These are phyloP conservation scores for Exophiala sp. DNA, from an alignment of 2,329 filamentous ascomycete genomes.

Conservation along the genomic window DNA sequence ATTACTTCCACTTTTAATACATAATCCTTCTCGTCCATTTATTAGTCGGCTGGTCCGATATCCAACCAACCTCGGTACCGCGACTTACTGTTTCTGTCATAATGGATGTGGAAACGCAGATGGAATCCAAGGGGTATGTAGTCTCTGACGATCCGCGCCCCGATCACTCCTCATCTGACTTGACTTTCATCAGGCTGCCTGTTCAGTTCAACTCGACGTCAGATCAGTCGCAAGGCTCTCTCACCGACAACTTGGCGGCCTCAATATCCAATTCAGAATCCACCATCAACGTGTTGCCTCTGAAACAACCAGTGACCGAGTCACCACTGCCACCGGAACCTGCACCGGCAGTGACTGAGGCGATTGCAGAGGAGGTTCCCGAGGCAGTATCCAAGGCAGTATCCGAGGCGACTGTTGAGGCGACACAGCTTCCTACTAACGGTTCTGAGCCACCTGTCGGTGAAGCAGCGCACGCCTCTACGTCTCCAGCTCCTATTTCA, in stretches of 20 bases:
- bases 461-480: background rate
- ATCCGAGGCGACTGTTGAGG: background rate
- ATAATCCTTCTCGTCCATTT: constrained; percentile 8
- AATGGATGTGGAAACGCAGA: constrained; percentile 29
- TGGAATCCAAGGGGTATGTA: constrained; percentile 28
- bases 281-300: constrained; percentile 6
- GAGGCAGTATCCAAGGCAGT: constrained; percentile 7
- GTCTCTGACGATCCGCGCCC: background rate
- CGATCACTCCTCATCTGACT: constrained; percentile 3
- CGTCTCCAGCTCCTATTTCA: background rate
- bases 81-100: constrained; percentile 10
- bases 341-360: constrained; percentile 8
- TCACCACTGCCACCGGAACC: constrained; percentile 6
- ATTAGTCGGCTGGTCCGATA: constrained; percentile 24
- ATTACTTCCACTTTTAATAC: constrained; percentile 19
- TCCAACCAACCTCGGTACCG: background rate
- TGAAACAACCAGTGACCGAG: constrained; percentile 9
- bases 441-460: background rate
- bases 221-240: constrained; percentile 22
- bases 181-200: constrained; percentile 24
- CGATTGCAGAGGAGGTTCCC: constrained; percentile 5
- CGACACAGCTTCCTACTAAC: background rate
- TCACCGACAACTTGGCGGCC: constrained; percentile 24
- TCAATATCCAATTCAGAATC: constrained; percentile 27
- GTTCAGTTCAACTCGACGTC: constrained; percentile 25